Evolutionary conservation across 1,139 yeast genomes (phyloP), one percentile per base, ranked within the genome.

Genomic region (Pichia sp.): DNA sequence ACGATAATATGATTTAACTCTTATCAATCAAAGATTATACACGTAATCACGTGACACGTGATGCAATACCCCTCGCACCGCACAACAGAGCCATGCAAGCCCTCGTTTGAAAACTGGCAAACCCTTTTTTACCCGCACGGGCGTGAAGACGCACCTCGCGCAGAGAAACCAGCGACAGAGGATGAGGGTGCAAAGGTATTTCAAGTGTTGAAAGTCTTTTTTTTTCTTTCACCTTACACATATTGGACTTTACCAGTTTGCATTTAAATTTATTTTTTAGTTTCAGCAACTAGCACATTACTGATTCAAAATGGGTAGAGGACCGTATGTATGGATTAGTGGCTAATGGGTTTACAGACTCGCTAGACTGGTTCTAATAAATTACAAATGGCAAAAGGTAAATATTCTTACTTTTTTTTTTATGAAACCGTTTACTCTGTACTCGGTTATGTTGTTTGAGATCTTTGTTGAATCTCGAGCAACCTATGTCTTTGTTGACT

Each of bases 291-390:
- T 43, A 49, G 54, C 38, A 41, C 34, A 46, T 32, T n/a, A 53
- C 36, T 45, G 43, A 38, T 45, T 46, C 73, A 85, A 80, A 79
- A 87, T 87, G 95, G 95, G 90, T 82, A 86, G 95, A 87, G 95
- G 95, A 87, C 95, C 93, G 87, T 83, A 82, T 78, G 89, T 83
- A 64, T 55, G 19, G 32, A 41, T 45, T 45, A 49, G 43, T 46
- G 15, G 36, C 16, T 36, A 8, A 30, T 15, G 26, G 16, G 34
- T 42, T n/a, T 5, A 26, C 15, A 36, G 40, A 13, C 15, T 36
- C 15, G n/a, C 4, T 36, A 36, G 40, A 19, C 40, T 11, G 40
- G n/a, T 36, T 36, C 40, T 13, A 36, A 36, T 36, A 36, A 11
- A 36, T 36, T 15, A 11, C 10, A 6, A 7, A 36, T 36, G 40